A percentile compares a stretch with the other conserved stretches of the same genome.
phyloP scores from a whole-genome alignment of 1,139 yeast species.

The Nakaseomyces nivariensis region DNA sequence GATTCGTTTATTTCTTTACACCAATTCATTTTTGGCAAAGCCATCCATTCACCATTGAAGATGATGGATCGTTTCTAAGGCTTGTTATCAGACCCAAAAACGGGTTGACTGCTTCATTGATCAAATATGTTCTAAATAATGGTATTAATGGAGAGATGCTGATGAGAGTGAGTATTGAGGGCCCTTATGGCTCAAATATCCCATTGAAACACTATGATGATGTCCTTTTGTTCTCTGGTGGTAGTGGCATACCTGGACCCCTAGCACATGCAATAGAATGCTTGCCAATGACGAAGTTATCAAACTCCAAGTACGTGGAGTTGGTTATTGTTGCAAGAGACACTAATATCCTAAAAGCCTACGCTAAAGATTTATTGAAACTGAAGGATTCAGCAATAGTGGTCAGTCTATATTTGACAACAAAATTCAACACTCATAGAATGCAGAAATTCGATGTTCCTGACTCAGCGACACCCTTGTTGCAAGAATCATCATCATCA shows the following conservation, averaged over 20 bases:
- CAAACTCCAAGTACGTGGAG: constrained; percentile 4
- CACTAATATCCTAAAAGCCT: constrained; percentile 3
- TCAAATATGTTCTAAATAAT: constrained; percentile 18
- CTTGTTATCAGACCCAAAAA: constrained; percentile 40
- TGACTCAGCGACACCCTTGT: not conserved
- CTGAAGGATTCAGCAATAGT: not conserved
- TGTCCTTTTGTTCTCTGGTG: constrained; percentile 52
- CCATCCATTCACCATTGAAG: constrained; percentile 58
- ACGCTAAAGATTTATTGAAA: constrained; percentile 1
- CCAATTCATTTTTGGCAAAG: constrained; percentile 52
- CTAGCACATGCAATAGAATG: constrained; percentile 27
- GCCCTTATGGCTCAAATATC: constrained; percentile 49
- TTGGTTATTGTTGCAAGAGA: constrained; percentile 3
- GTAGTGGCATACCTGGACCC: constrained; percentile 66
- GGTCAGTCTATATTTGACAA: not conserved
- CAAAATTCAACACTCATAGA: constrained; percentile 1
- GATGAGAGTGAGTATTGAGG: constrained; percentile 42
- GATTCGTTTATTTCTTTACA: constrained; percentile 20
- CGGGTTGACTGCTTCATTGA: constrained; percentile 36
- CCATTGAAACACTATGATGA: constrained; percentile 48
- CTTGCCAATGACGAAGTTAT: constrained; percentile 10
- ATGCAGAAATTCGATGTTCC: constrained; percentile 3
- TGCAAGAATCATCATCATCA: constrained; percentile 1
- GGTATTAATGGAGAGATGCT: constrained; percentile 13
- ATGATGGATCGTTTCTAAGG: constrained; percentile 29